Evolutionary conservation across 306 rosid species (phyloP).

Genomic region (Cucurbita moschata): DNA sequence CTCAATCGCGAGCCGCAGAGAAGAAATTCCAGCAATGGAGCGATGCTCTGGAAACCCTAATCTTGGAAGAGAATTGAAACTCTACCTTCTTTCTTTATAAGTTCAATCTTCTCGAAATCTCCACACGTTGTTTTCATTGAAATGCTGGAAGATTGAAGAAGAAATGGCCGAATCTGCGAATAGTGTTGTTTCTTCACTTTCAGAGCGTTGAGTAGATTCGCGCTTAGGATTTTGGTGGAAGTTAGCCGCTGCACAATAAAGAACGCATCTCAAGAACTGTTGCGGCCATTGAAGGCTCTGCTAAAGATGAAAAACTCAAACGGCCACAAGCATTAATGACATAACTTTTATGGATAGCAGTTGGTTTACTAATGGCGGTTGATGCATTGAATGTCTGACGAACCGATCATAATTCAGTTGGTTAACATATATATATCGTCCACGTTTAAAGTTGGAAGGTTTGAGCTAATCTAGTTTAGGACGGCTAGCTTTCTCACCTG

Average conservation of each 20-base stretch:
- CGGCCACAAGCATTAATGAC: background rate
- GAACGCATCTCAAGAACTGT: background rate
- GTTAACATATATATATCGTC: too few species aligned
- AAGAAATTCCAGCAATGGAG: background rate
- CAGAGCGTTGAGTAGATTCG: background rate
- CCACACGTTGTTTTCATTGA: background rate
- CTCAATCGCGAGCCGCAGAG: background rate
- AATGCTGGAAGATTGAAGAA: background rate
- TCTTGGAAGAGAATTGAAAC: background rate
- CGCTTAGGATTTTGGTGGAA: background rate
- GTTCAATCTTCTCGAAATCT: background rate
- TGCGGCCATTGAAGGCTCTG: background rate
- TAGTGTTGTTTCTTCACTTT: background rate
- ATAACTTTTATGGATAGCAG: background rate
- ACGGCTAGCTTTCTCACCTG: too few species aligned
- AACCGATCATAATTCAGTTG: too few species aligned
- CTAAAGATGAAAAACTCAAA: background rate
- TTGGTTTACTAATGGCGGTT: background rate
- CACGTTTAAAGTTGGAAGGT: too few species aligned
- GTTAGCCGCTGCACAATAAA: background rate
- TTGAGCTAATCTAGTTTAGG: too few species aligned
- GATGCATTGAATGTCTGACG: too few species aligned
- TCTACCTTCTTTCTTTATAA: background rate
- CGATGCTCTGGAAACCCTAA: background rate
- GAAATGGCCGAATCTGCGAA: background rate